These are phyloP conservation scores for Fulvia fulva DNA, from an alignment of 2,329 filamentous ascomycete genomes.

Conservation along the genomic window DNA sequence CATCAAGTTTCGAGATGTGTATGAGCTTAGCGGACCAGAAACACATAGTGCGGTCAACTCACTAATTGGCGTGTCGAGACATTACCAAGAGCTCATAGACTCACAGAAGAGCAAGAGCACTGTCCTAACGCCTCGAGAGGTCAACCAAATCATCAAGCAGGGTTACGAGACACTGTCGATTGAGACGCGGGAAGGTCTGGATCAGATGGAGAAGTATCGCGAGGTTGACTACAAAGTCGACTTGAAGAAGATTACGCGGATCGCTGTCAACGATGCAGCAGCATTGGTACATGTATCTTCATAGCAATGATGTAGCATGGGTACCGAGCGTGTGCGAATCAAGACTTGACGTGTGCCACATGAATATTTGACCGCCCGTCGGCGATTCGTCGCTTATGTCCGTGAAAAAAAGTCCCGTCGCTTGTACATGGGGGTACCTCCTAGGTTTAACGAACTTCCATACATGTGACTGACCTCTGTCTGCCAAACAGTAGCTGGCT, in stretches of 20 bases:
- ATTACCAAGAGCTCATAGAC: slow-evolving; percentile 81
- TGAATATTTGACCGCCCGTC: background rate
- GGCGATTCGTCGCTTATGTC: background rate
- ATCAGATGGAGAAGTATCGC: slow-evolving; percentile 79
- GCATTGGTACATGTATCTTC: slow-evolving; percentile 19
- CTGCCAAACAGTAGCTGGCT: background rate
- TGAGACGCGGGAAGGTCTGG: slow-evolving; percentile 79
- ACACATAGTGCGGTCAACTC: slow-evolving; percentile 71
- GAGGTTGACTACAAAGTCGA: slow-evolving; percentile 66
- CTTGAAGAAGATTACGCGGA: slow-evolving; percentile 81
- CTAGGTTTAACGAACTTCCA: too few species aligned
- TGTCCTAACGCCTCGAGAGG: slow-evolving; percentile 70
- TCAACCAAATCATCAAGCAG: slow-evolving; percentile 88
- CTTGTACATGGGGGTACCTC: too few species aligned
- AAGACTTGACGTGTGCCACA: background rate
- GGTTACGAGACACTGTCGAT: slow-evolving; percentile 95
- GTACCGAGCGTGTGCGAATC: background rate
- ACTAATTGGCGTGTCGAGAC: slow-evolving; percentile 73
- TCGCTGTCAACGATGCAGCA: slow-evolving; percentile 66
- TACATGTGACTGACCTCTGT: too few species aligned
- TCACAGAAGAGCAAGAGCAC: slow-evolving; percentile 56
- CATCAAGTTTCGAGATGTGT: slow-evolving; percentile 75
- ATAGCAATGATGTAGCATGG: background rate
- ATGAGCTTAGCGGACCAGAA: slow-evolving; percentile 45
- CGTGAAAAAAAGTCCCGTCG: too few species aligned